These are phyloP conservation scores for Stephanocyclus meneghinianus DNA, from an alignment of 352 stramenopile species.

Conservation along the genomic window DNA sequence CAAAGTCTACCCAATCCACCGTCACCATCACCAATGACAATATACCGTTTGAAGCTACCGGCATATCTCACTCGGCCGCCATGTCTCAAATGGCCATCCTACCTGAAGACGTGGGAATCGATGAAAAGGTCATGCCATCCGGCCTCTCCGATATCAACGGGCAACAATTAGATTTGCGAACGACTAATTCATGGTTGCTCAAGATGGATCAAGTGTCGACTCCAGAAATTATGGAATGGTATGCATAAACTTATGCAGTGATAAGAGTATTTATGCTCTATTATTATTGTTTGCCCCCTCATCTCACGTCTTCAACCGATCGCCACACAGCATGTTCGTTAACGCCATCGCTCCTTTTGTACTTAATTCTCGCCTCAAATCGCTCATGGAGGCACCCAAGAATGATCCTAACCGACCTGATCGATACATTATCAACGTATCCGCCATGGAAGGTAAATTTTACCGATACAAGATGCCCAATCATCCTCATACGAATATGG, in stretches of 20 bases:
- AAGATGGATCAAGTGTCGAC: conserved; percentile 93
- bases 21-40: conserved; percentile 1
- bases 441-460: conserved; percentile 97
- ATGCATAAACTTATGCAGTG: background rate
- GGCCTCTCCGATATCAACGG: conserved; percentile 92
- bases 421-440: conserved; percentile 94
- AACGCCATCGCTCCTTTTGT: conserved; percentile 97
- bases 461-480: conserved; percentile 97
- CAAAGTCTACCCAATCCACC: conserved; percentile 16
- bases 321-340: conserved; percentile 86
- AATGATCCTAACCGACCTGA: conserved; percentile 58
- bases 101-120: conserved; percentile 85
- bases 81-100: conserved; percentile 89
- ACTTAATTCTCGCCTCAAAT: conserved; percentile 91
- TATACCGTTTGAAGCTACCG: conserved; percentile 72
- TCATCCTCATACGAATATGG: conserved; percentile 98
- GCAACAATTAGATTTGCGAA: conserved; percentile 93
- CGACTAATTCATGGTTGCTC: conserved; percentile 92
- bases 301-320: background rate
- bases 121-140: conserved; percentile 69
- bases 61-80: conserved; percentile 85
- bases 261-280: background rate
- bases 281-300: background rate
- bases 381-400: conserved; percentile 81
- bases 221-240: conserved; percentile 90